phyloP scores from a whole-genome alignment of 2,329 filamentous ascomycete genomes.

The Colletotrichum brevisporum region DNA sequence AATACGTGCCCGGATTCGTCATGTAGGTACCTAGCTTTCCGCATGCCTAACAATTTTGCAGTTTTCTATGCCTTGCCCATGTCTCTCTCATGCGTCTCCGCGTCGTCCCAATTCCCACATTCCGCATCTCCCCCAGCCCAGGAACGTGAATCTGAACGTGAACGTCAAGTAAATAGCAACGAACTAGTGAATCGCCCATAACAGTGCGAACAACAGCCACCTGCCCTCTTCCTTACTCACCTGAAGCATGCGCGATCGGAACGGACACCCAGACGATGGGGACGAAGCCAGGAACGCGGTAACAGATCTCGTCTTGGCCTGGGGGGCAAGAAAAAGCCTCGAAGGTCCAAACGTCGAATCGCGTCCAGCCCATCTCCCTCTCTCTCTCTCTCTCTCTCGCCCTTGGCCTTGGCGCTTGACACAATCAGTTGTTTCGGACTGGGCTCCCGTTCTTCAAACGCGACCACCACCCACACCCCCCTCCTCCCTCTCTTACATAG shows the following conservation, averaged over 20 bases:
- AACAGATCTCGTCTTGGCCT: background rate
- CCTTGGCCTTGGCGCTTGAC: constrained; percentile 36
- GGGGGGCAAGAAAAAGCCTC: background rate
- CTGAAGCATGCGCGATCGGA: too few relatives aligned
- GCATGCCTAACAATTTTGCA: constrained; percentile 1
- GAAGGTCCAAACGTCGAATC: constrained; percentile 25
- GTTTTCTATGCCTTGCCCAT: background rate
- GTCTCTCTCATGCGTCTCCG: background rate
- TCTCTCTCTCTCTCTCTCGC: background rate
- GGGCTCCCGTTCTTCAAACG: constrained; percentile 17
- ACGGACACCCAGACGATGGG: too few relatives aligned
- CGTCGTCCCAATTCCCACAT: too few relatives aligned
- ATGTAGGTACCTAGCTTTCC: background rate
- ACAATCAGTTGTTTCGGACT: constrained; percentile 37
- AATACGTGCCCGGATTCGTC: constrained; percentile 10
- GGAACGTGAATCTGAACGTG: too few relatives aligned
- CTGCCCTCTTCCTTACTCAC: too few relatives aligned
- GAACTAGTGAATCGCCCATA: too few relatives aligned
- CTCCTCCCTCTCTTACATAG: background rate
- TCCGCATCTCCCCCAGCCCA: too few relatives aligned
- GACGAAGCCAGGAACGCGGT: too few relatives aligned
- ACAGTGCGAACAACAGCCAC: too few relatives aligned
- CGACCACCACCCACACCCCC: background rate
- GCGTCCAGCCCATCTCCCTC: background rate
- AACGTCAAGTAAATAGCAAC: too few relatives aligned